phyloP scores from a whole-genome alignment of 2,329 filamentous ascomycete species.

The Colletotrichum gloeosporioides region DNA sequence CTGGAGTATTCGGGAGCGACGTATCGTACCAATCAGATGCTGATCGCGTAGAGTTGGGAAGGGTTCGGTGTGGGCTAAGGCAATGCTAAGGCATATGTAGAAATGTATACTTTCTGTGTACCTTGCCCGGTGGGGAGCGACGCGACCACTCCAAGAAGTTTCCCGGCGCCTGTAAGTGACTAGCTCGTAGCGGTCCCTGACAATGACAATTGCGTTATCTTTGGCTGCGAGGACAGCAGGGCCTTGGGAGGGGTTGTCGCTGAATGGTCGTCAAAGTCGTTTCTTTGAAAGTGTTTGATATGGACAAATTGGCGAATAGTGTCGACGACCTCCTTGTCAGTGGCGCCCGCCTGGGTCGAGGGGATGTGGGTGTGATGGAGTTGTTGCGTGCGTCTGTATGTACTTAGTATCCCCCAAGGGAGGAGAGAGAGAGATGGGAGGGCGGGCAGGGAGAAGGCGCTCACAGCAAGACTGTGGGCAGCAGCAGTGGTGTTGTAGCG shows the following conservation, averaged over 20 bases:
- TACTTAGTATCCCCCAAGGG: neutral
- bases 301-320: neutral
- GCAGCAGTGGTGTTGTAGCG: neutral
- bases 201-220: constrained; percentile 8
- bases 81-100: constrained; percentile 6
- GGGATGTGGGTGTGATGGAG: neutral
- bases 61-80: constrained; percentile 5
- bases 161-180: constrained; percentile 1
- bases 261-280: neutral
- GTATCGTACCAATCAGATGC: constrained; percentile 38
- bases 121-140: constrained; percentile 5
- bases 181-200: neutral
- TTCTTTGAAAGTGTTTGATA: neutral
- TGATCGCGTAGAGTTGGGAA: constrained; percentile 33
- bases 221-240: neutral
- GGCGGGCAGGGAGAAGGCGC: neutral
- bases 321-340: neutral
- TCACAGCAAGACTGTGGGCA: neutral
- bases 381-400: neutral
- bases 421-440: neutral
- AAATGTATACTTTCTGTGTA: constrained; percentile 1
- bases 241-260: neutral
- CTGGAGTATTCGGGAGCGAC: constrained; percentile 17
- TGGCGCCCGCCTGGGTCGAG: neutral
- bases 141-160: constrained; percentile 8